A percentile compares a stretch with the other conserved stretches of the same genome.
Evolutionary conservation across 495 filamentous ascomycete genomes (phyloP).

Genomic region (Hypoxylon subgilvum): DNA sequence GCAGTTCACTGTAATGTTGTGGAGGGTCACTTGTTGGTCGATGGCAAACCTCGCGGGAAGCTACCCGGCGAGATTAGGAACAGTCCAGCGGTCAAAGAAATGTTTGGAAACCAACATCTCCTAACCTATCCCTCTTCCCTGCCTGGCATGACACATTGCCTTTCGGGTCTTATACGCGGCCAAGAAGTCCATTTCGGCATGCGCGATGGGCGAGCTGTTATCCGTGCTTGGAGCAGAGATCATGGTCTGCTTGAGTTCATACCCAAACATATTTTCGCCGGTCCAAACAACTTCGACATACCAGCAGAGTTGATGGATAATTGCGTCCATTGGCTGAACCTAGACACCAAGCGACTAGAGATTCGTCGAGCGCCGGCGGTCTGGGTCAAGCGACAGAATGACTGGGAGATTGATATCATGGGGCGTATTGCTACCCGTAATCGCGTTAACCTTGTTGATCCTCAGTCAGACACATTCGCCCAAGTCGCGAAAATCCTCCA

Average conservation of each 20-base stretch:
- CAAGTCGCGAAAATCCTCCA: conserved; percentile 44
- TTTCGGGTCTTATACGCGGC: conserved; percentile 36
- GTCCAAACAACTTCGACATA: conserved; percentile 48
- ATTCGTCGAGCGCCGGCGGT: conserved; percentile 52
- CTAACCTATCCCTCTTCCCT: conserved; percentile 52
- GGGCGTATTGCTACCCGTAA: conserved; percentile 27
- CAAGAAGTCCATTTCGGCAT: conserved; percentile 59
- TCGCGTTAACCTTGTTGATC: conserved; percentile 36
- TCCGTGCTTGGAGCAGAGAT: conserved; percentile 48
- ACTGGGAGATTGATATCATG: conserved; percentile 43
- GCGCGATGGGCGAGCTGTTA: conserved; percentile 44
- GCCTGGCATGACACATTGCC: conserved; percentile 53
- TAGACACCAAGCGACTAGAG: conserved; percentile 54
- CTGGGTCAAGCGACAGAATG: conserved; percentile 47
- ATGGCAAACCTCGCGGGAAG: conserved; percentile 49
- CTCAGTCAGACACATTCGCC: conserved; percentile 35
- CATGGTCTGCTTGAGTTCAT: conserved; percentile 45
- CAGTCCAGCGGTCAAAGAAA: conserved; percentile 44
- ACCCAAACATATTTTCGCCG: conserved; percentile 38
- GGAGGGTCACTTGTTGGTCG: conserved; percentile 56
- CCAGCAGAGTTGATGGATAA: conserved; percentile 55
- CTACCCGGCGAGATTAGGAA: conserved; percentile 53
- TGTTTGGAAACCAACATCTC: conserved; percentile 58
- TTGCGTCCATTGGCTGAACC: conserved; percentile 67
- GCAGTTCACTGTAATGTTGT: conserved; percentile 53